Percentiles rank a stretch among this genome's conserved stretches.
Evolutionary conservation across 306 rosid species (phyloP).

Genomic region (Cucurbita argyrosperma): DNA sequence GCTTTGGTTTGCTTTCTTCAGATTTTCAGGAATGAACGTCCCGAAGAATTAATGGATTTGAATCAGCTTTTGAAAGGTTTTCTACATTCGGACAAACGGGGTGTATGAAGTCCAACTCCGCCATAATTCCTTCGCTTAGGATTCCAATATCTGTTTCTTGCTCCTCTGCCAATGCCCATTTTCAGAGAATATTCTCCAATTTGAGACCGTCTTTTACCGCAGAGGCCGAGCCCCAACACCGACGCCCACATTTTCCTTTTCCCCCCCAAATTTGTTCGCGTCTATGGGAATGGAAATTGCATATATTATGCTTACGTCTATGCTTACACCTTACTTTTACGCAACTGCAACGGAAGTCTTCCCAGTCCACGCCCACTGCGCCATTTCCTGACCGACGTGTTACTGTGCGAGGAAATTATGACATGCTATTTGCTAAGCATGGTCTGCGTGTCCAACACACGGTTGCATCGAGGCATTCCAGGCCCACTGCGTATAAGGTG

Average conservation of each 20-base stretch:
- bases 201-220: slow-evolving; percentile 9
- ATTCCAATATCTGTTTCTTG: slow-evolving; percentile 5
- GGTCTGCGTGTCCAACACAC: slow-evolving; percentile 19
- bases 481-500: background rate
- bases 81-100: background rate
- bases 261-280: background rate
- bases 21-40: background rate
- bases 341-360: background rate
- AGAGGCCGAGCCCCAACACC: background rate
- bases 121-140: slow-evolving; percentile 10
- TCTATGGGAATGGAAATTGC: background rate
- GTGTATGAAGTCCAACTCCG: background rate
- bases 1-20: background rate
- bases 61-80: background rate
- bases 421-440: slow-evolving; percentile 42
- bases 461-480: background rate
- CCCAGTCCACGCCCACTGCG: slow-evolving; percentile 12
- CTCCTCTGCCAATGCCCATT: slow-evolving; percentile 6
- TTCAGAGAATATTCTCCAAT: slow-evolving; percentile 21
- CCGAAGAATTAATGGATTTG: background rate
- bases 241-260: background rate
- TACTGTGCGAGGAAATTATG: slow-evolving; percentile 16
- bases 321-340: background rate
- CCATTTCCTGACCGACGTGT: slow-evolving; percentile 24
- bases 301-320: background rate